Conservation (phyloP, 2,329 filamentous ascomycete species). For the Parastagonospora nodorum region DNA sequence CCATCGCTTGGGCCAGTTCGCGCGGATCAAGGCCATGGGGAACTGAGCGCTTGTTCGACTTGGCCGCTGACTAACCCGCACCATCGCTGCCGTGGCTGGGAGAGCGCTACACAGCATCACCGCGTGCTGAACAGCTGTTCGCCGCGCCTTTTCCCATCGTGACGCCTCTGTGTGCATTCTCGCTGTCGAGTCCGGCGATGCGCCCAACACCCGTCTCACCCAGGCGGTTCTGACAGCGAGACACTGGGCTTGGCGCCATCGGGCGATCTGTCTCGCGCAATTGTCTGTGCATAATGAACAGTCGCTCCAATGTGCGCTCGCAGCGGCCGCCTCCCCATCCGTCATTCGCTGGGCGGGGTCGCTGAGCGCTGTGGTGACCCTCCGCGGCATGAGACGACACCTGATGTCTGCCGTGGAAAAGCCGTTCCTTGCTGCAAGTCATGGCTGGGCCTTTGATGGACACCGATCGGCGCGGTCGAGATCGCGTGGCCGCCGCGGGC, state of each 20-base stretch:
- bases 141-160: constrained; percentile 10
- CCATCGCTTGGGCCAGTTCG: constrained; percentile 20
- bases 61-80: neutral
- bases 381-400: constrained; percentile 19
- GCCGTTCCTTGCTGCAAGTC: constrained; percentile 32
- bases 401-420: constrained; percentile 20
- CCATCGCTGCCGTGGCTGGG: constrained; percentile 28
- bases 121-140: constrained; percentile 31
- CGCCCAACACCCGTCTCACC: neutral
- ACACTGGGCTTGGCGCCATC: constrained; percentile 32
- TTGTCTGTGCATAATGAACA: constrained; percentile 28
- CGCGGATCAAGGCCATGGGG: constrained; percentile 27
- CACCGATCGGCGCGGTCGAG: constrained; percentile 20
- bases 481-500: constrained; percentile 16
- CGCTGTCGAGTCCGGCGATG: neutral
- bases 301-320: constrained; percentile 18
- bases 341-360: constrained; percentile 27
- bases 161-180: neutral
- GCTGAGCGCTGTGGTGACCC: constrained; percentile 12
- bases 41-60: constrained; percentile 26
- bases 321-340: constrained; percentile 25
- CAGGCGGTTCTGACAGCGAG: constrained; percentile 11
- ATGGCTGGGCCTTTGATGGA: constrained; percentile 22
- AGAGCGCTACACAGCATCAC: constrained; percentile 22
- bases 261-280: constrained; percentile 29